These are phyloP conservation scores for Porphyra umbilicalis DNA, from an alignment of 31 red algal genomes.

Conservation along the genomic window DNA sequence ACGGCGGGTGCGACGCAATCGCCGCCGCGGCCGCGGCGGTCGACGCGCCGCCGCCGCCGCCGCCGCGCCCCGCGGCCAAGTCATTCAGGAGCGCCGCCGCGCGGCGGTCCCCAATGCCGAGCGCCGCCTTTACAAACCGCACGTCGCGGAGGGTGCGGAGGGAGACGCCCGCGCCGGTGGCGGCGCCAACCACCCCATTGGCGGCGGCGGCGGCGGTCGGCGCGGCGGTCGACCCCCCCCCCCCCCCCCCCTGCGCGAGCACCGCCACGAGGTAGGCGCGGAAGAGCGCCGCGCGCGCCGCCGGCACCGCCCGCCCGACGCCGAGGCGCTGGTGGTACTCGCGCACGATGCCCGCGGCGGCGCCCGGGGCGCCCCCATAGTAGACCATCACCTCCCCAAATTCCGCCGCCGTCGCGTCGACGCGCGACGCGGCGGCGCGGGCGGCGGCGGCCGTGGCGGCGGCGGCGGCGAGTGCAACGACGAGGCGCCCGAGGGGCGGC, in stretches of 20 bases:
- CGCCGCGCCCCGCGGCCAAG: constrained; percentile 8
- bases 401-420: constrained; percentile 10
- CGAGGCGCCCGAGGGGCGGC: not conserved
- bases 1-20: not conserved
- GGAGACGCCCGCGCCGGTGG: not conserved
- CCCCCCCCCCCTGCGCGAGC: constrained; percentile 27
- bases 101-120: constrained; percentile 41
- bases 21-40: too few species aligned
- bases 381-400: constrained; percentile 63
- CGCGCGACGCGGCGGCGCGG: not conserved
- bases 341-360: constrained; percentile 50
- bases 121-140: constrained; percentile 35
- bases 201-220: not conserved
- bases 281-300: constrained; percentile 59
- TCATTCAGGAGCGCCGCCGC: constrained; percentile 48
- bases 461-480: not conserved
- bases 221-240: not conserved
- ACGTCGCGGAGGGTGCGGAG: constrained; percentile 54
- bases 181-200: not conserved
- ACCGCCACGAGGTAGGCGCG: constrained; percentile 34
- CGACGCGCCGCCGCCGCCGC: too few species aligned
- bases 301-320: constrained; percentile 13
- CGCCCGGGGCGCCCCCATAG: constrained; percentile 57
- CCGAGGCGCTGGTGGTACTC: constrained; percentile 79
- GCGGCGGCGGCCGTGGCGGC: not conserved